These are phyloP conservation scores for Boletellus sp. DNA, from an alignment of 768 basidiomycete genomes.

Conservation along the genomic window DNA sequence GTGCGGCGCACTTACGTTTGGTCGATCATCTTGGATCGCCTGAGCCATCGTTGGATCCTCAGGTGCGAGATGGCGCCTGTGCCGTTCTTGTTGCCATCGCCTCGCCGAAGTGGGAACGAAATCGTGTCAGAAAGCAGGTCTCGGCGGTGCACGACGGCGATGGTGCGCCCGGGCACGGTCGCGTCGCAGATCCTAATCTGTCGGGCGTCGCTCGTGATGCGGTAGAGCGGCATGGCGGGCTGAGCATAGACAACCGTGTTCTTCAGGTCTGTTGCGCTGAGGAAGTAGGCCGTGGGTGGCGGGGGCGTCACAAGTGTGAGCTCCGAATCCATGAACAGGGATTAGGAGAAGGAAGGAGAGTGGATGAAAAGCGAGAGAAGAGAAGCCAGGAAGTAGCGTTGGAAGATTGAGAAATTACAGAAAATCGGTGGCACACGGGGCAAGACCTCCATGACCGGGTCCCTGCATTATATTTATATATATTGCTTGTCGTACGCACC, in stretches of 20 bases:
- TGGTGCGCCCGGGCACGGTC: slow-evolving; percentile 6
- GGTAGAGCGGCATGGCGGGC: slow-evolving; percentile 24
- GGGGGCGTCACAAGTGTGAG: slow-evolving; percentile 23
- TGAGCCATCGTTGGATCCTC: slow-evolving; percentile 27
- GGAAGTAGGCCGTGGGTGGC: slow-evolving; percentile 28
- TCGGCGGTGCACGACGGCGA: slow-evolving; percentile 26
- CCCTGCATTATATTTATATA: background rate
- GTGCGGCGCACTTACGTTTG: slow-evolving; percentile 19
- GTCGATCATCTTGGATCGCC: slow-evolving; percentile 20
- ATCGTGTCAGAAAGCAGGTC: slow-evolving; percentile 27
- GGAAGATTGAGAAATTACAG: no score
- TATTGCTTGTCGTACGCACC: background rate
- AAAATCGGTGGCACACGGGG: background rate
- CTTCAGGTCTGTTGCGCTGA: slow-evolving; percentile 18
- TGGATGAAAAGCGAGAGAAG: no score
- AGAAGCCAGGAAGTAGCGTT: background rate
- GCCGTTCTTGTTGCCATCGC: background rate
- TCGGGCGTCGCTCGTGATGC: slow-evolving; percentile 18
- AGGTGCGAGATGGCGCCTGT: background rate
- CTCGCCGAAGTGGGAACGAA: slow-evolving; percentile 21
- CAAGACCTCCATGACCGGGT: background rate
- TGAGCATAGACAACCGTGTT: slow-evolving; percentile 19
- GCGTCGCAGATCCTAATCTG: slow-evolving; percentile 16
- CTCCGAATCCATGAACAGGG: slow-evolving; percentile 25
- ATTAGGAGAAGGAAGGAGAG: background rate